Evolutionary conservation across 2,329 filamentous ascomycete species (phyloP).

Genomic region (Didymella pomorum): DNA sequence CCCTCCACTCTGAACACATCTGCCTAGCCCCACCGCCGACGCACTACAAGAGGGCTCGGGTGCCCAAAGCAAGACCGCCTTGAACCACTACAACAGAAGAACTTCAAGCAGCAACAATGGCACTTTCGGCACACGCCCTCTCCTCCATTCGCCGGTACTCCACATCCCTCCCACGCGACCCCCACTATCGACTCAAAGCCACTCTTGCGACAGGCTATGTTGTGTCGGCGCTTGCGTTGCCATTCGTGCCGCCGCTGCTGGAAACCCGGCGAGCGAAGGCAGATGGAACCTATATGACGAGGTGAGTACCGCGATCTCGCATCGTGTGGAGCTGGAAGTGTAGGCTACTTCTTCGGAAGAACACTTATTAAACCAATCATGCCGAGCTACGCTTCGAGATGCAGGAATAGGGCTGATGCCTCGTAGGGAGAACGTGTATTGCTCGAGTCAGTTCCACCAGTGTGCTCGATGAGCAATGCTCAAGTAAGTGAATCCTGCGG

Average conservation of each 20-base stretch:
- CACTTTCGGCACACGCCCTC: constrained; percentile 42
- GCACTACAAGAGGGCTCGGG: neutral
- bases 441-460: constrained; percentile 37
- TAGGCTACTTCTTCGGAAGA: constrained; percentile 9
- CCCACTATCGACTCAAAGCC: constrained; percentile 47
- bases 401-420: constrained; percentile 8
- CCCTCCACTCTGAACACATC: neutral
- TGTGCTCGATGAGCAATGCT: constrained; percentile 31
- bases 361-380: constrained; percentile 6
- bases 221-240: constrained; percentile 49
- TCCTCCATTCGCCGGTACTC: constrained; percentile 49
- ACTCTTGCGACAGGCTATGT: constrained; percentile 50
- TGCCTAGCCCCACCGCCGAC: constrained; percentile 5
- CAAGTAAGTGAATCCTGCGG: neutral
- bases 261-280: constrained; percentile 48
- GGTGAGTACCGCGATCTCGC: constrained; percentile 34
- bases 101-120: constrained; percentile 31
- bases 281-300: constrained; percentile 49
- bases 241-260: constrained; percentile 51
- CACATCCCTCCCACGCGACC: constrained; percentile 44
- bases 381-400: neutral
- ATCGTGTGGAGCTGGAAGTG: neutral
- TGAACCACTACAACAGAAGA: neutral
- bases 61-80: neutral
- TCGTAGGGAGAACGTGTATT: constrained; percentile 39